phyloP scores from a whole-genome alignment of 495 filamentous ascomycete species.

The Trichocladium antarcticum region DNA sequence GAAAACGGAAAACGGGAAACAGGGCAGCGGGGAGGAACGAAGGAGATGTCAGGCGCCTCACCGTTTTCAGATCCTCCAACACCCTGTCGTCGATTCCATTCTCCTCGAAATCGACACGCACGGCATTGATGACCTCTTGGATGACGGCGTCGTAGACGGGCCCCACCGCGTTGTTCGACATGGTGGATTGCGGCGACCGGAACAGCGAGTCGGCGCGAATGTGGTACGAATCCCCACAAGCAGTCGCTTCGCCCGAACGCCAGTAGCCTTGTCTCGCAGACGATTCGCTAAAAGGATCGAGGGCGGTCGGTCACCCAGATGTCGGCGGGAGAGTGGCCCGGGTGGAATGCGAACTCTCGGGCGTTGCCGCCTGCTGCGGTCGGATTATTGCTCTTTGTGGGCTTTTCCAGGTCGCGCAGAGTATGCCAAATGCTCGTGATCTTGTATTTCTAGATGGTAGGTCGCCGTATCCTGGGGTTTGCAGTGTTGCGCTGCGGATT shows the following conservation, averaged over 20 bases:
- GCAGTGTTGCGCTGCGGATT: constrained; percentile 21
- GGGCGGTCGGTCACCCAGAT: not conserved
- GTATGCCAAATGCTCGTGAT: constrained; percentile 9
- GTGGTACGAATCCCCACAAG: not conserved
- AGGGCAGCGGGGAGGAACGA: constrained; percentile 11
- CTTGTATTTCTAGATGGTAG: constrained; percentile 21
- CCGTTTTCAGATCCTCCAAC: constrained; percentile 71
- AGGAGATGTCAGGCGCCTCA: constrained; percentile 38
- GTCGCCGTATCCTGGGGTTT: constrained; percentile 15
- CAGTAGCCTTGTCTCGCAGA: not conserved
- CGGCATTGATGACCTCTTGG: constrained; percentile 75
- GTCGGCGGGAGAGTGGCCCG: not conserved
- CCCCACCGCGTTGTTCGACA: constrained; percentile 52
- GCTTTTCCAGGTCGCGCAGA: constrained; percentile 4
- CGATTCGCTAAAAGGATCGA: not conserved
- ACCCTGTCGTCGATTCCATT: constrained; percentile 79
- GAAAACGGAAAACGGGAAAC: not conserved
- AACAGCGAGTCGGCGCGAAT: not conserved
- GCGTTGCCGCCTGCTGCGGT: constrained; percentile 4
- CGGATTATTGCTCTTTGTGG: not conserved
- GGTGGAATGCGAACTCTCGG: constrained; percentile 8
- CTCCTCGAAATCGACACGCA: constrained; percentile 92
- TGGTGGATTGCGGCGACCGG: constrained; percentile 17
- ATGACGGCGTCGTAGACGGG: constrained; percentile 81
- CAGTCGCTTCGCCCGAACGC: not conserved